Evolutionary conservation across 352 stramenopile species (phyloP), one percentile per base, ranked within the genome.

Genomic region (Thalassiosira gravida): DNA sequence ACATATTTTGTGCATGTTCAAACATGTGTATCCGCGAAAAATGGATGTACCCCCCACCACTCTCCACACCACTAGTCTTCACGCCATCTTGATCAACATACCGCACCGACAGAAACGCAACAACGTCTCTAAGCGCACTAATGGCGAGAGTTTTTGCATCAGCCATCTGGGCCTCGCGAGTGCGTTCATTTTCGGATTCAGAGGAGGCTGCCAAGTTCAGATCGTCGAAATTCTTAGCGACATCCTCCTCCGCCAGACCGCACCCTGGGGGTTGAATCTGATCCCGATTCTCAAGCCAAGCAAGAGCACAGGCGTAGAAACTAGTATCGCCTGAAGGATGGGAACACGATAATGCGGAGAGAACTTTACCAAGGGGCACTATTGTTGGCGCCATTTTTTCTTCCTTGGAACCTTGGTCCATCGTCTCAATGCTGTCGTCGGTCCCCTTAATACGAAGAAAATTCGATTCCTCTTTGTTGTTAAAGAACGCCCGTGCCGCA

Each of bases 281-380:
- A 50, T 79, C 69, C 16, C 87, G 70, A 25, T 83, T 71, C 46
- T 83, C 58, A 14, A 94, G 73, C 87, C 85, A 94, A 67, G 82
- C 83, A 8, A 92, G 67, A 27, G 80, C 86, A 74, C 89, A 94
- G 32, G 82, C 58, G 69, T 86, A 92, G 71, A 91, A 94, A 46
- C 66, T 83, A 14, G 52, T 80, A 25, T 74, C 61, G 16, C 59
- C 56, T 22, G 56, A 67, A 11, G 55, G 56, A 35, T 80, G 50
- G 7, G 67, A 77, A 35, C 80, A 87, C n/a, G 69, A 63, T 20
- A 83, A 46, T 2, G 56, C 42, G 32, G 58, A 66, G 50, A 77
- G 42, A 47, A 80, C 65, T 18, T 71, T 53, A 16, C 77, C 71
- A 18, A 85, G 57, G 37, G 42, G 63, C 27, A 77, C 29, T 35